Conservation (phyloP, 2,329 filamentous ascomycete genomes). For the Cladosporium sp. region DNA sequence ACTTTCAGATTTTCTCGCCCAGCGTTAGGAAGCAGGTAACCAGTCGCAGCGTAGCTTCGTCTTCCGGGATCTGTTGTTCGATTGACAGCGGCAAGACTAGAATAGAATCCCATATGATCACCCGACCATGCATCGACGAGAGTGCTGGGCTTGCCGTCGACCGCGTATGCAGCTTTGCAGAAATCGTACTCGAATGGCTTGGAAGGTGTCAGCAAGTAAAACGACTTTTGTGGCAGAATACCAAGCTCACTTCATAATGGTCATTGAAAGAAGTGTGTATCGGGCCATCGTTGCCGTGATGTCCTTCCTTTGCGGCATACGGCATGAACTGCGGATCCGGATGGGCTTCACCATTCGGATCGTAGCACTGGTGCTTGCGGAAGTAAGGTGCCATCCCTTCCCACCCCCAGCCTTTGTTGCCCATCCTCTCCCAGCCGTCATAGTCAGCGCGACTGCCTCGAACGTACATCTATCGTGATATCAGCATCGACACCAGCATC, state of each 20-base stretch:
- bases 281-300: conserved; percentile 25
- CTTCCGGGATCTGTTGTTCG: conserved; percentile 26
- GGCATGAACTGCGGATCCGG: conserved; percentile 28
- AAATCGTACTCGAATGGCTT: conserved; percentile 33
- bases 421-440: conserved; percentile 30
- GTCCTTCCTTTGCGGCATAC: conserved; percentile 15
- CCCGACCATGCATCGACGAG: conserved; percentile 29
- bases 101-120: conserved; percentile 30
- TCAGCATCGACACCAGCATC: background rate
- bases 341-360: conserved; percentile 17
- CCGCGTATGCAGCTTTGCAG: conserved; percentile 29
- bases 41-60: conserved; percentile 29
- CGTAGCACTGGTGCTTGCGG: conserved; percentile 29
- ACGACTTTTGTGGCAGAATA: background rate
- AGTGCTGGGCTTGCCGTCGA: conserved; percentile 25
- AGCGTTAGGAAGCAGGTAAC: conserved; percentile 28
- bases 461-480: conserved; percentile 24
- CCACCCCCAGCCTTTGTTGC: conserved; percentile 26
- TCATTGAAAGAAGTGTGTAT: conserved; percentile 30
- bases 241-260: conserved; percentile 22
- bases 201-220: background rate
- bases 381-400: conserved; percentile 28
- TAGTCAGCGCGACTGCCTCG: conserved; percentile 30
- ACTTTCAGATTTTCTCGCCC: conserved; percentile 26
- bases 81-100: conserved; percentile 27